These are phyloP conservation scores for Debaryomyces nepalensis DNA, from an alignment of 1,139 yeast genomes.

Conservation along the genomic window DNA sequence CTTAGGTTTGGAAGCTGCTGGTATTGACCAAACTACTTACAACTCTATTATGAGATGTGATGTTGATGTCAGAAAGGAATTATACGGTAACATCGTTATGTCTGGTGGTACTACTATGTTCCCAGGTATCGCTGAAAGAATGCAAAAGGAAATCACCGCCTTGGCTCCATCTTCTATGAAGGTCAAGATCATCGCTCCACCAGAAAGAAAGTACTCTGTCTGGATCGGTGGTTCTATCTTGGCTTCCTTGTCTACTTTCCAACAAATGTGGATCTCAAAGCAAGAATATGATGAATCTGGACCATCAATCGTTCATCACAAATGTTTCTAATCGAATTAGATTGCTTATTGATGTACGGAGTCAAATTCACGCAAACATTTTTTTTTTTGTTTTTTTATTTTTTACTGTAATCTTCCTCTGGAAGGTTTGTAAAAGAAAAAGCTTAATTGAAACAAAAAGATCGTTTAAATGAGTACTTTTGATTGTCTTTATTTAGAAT, in stretches of 20 bases:
- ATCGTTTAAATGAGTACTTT: conserved; percentile 8
- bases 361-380: conserved; percentile 5
- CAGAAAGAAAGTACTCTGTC: conserved; percentile 99
- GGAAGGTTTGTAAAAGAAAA: neutral
- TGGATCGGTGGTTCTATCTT: conserved; percentile 99
- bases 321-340: conserved; percentile 81
- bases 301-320: conserved; percentile 99
- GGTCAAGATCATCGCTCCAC: conserved; percentile 99
- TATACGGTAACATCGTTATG: conserved; percentile 99
- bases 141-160: conserved; percentile 99
- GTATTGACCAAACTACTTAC: conserved; percentile 99
- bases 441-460: conserved; percentile 8
- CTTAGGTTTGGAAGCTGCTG: conserved; percentile 97
- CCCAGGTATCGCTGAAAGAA: conserved; percentile 99
- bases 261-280: conserved; percentile 99
- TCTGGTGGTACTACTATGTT: conserved; percentile 99
- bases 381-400: neutral
- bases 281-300: conserved; percentile 99
- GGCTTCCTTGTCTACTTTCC: conserved; percentile 98
- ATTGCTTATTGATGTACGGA: conserved; percentile 1
- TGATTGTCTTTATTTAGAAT: conserved; percentile 13
- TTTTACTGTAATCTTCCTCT: neutral
- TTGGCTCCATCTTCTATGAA: conserved; percentile 99
- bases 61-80: conserved; percentile 98
- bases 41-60: conserved; percentile 99